A percentile compares a stretch with the other conserved stretches of the same genome.
Conservation (phyloP, 73 alveolate genomes). For the Paramecium primaurelia region DNA sequence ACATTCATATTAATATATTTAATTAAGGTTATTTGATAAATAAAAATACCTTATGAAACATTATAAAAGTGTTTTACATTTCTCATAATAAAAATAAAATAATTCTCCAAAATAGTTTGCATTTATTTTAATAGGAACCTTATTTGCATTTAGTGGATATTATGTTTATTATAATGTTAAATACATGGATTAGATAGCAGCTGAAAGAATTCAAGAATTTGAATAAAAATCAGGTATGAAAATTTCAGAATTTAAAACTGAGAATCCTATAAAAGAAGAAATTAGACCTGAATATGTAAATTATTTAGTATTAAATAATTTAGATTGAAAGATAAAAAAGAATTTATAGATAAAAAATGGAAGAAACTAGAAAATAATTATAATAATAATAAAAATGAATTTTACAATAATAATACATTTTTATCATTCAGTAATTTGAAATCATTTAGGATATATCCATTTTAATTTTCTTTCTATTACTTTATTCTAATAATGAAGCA, state of each 20-base stretch:
- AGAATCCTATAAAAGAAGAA: background rate
- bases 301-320: background rate
- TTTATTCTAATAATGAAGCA: background rate
- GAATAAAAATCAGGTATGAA: constrained; percentile 4
- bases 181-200: background rate
- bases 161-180: background rate
- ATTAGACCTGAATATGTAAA: constrained; percentile 12
- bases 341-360: background rate
- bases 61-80: background rate
- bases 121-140: background rate
- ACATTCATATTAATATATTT: background rate
- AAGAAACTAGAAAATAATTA: background rate
- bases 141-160: background rate
- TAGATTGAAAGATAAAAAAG: constrained; percentile 23
- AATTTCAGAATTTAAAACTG: constrained; percentile 5
- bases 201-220: background rate
- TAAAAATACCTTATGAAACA: background rate
- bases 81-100: background rate
- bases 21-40: background rate
- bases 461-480: background rate
- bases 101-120: background rate
- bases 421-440: constrained; percentile 19
- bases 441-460: background rate
- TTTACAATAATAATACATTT: background rate
- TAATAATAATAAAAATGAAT: background rate